Base-by-base conservation (phyloP, 208 protist genomes). In the Trypanosoma lewisi region DNA sequence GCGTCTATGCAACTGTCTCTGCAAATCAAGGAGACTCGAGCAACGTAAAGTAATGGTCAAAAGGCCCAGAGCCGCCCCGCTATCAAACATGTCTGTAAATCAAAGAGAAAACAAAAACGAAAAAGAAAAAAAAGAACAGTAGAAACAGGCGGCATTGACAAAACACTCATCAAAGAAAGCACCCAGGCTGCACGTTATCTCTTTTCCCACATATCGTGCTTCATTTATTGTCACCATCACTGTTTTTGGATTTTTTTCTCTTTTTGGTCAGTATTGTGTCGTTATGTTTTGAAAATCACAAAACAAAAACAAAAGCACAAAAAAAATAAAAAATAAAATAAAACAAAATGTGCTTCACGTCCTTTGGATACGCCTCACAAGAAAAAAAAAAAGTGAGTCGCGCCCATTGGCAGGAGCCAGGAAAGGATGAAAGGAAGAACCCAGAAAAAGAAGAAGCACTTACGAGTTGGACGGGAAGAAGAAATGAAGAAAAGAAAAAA, bases 381-480 rank as follows among this genome's bases (percentile, higher is more conserved):
- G 7, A n/a, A n/a, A n/a, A 55, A 36, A 33, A 55, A 25, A 55
- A 21, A 11, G 16, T 4, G 31, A 25, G 34, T 36, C 19, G 52
- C 30, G 52, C 30, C 52, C 17, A 23, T 42, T n/a, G 11, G 6
- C 52, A 57, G n/a, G 34, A 42, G 19, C 28, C 19, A 30, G 8
- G 34, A 54, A 47, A 59, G 7, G 7, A 27, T 23, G 23, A 36
- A 48, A 60, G 37, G 17, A 51, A 34, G 19, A 49, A 52, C 16
- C 51, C 9, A 59, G 30, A 49, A 48, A 30, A 58, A 59, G 23
- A 59, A 75, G 54, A 37, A 88, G 82, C 77, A 68, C 56, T 88
- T 82, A 84, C 71, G 78, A 84, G 78, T 80, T 67, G 67, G 70
- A 41, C 82, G 78, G 64, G 60, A 63, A 54, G 52, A 52, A 50